Percentiles rank a stretch among this genome's conserved stretches.
Conservation (phyloP, 208 protist species). For the Angomonas ambiguus region DNA sequence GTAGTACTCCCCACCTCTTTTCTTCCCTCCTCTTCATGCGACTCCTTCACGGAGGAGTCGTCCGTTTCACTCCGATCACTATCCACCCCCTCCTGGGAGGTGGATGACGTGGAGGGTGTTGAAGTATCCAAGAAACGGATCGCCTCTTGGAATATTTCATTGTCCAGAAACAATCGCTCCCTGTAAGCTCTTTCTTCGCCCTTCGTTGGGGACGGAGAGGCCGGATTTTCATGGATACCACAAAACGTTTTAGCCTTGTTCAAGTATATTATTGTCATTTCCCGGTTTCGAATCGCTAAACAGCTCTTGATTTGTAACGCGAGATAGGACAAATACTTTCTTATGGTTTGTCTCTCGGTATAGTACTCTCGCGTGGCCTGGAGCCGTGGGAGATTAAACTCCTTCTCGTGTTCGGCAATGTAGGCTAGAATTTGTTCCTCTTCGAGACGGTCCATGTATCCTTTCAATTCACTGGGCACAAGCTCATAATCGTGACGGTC, state of each 20-base stretch:
- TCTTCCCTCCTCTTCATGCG: too few species aligned
- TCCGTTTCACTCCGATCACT: too few species aligned
- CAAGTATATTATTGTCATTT: background rate
- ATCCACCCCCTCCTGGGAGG: too few species aligned
- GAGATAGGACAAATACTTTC: background rate
- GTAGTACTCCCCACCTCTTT: too few species aligned
- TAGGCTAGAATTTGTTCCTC: constrained; percentile 1
- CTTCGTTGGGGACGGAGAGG: too few species aligned
- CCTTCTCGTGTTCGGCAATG: constrained; percentile 2
- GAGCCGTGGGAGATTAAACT: background rate
- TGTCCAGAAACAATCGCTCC: background rate
- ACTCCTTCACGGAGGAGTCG: too few species aligned
- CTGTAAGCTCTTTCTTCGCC: too few species aligned
- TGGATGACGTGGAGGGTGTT: too few species aligned
- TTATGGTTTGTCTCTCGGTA: background rate
- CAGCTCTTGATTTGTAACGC: background rate
- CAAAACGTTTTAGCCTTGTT: background rate
- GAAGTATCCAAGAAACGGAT: too few species aligned
- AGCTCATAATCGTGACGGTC: background rate
- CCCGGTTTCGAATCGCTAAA: background rate
- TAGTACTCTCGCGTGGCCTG: background rate
- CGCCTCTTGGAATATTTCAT: background rate
- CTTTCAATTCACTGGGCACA: background rate
- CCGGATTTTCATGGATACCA: background rate
- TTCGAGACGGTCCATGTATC: background rate